Base-by-base conservation (phyloP, 2,329 filamentous ascomycete species). In the Chaetomium globosum region DNA sequence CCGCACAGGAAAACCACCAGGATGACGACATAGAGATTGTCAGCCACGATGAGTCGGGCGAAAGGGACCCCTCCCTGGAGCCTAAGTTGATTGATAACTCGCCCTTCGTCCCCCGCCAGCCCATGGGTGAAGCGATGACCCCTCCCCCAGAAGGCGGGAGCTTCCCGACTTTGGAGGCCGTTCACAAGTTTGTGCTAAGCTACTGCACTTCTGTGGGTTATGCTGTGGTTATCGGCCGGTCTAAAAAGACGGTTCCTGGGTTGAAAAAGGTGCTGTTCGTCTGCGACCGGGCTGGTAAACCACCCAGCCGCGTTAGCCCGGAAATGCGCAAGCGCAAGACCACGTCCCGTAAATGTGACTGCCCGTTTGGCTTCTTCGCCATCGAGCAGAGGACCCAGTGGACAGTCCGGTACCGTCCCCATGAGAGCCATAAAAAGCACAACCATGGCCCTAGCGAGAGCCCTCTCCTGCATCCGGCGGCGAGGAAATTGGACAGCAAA, bases 351-450 rank as follows among this genome's bases (percentile, higher is more conserved):
- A 89, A 89, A 71, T 89, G 87, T 71, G 86, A 88, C 70, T 89
- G 87, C 68, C 85, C 85, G 33, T 89, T 89, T 74, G 87, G 87
- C n/a, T 88, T 89, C 74, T 89, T 89, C 69, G 87, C 87, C 63
- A 86, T 89, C 48, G 87, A 89, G 74, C 85, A 88, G 72, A 81
- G 87, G 65, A 88, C 85, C 0, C 85, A 89, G 70, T 89, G 87
- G 87, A 86, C 85, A 0, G 83, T 89, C 65, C 81, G 87, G 60
- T 89, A 88, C 71, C 83, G 87, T 4, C 87, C 87, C 2, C 83
- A 88, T 67, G 75, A 80, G 6, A 73, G 79, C 59, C 86, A 89
- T 72, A 76, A 88, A 49, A 76, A 80, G 63, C 87, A 89, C 74
- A 89, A 89, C 71, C 87, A 89, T 71, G 84, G 84, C 0, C 86